Percentiles rank a stretch among this genome's conserved stretches.
Conservation (phyloP, 768 basidiomycete species). For the Coprinellus micaceus region DNA sequence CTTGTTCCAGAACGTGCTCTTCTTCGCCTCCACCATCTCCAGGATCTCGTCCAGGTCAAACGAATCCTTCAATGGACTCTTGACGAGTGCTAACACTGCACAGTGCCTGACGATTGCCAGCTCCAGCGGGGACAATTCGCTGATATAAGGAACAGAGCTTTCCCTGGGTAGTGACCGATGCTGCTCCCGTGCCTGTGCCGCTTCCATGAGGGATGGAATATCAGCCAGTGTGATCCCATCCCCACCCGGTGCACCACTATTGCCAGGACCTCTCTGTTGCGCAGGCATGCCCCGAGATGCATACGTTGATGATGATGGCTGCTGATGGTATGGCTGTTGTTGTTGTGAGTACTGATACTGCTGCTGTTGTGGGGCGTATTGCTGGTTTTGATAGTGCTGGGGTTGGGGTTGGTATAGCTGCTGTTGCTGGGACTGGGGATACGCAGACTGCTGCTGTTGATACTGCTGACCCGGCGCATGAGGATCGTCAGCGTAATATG, state of each 20-base stretch:
- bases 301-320: conserved; percentile 16
- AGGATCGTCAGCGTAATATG: background rate
- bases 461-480: background rate
- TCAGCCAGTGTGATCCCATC: conserved; percentile 92
- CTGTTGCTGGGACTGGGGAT: conserved; percentile 3
- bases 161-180: conserved; percentile 78
- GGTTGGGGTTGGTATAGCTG: conserved; percentile 20
- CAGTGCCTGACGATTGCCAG: conserved; percentile 89
- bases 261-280: conserved; percentile 33
- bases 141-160: conserved; percentile 77
- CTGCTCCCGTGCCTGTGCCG: conserved; percentile 85
- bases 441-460: conserved; percentile 5
- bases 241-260: background rate
- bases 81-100: conserved; percentile 75
- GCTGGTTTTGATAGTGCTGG: conserved; percentile 17
- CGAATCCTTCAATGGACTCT: conserved; percentile 74
- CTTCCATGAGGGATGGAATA: conserved; percentile 89
- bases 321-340: conserved; percentile 18
- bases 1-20: conserved; percentile 94
- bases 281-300: conserved; percentile 25
- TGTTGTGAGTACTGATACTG: conserved; percentile 20
- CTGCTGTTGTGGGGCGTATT: conserved; percentile 12
- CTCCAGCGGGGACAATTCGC: conserved; percentile 81
- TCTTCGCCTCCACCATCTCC: conserved; percentile 89
- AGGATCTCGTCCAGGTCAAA: conserved; percentile 91